A percentile compares a stretch with the other conserved stretches of the same genome.
These are phyloP conservation scores for Chrysoporthe austroafricana DNA, from an alignment of 2,329 filamentous ascomycete species.

Conservation along the genomic window DNA sequence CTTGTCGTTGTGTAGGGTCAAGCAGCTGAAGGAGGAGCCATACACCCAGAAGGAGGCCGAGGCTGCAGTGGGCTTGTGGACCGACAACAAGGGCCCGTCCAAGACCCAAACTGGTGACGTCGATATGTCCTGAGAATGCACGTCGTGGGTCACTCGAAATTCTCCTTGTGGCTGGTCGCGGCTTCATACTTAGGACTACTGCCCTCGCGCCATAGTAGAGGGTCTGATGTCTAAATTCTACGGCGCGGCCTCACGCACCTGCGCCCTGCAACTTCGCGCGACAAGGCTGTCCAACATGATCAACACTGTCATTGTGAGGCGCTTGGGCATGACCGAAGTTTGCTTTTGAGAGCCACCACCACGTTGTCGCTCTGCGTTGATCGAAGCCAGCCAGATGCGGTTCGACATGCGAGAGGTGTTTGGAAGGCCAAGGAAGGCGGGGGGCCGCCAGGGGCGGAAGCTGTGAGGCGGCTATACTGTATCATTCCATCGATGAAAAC, in stretches of 20 bases:
- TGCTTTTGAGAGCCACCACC: neutral
- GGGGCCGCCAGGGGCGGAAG: no score
- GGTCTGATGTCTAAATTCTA: neutral
- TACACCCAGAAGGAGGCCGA: slow-evolving; percentile 88
- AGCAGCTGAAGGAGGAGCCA: slow-evolving; percentile 80
- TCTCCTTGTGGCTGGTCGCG: neutral
- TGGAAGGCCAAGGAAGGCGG: no score
- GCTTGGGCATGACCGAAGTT: neutral
- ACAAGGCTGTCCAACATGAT: neutral
- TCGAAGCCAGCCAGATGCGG: neutral
- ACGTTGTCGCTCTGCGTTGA: neutral
- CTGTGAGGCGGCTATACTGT: neutral
- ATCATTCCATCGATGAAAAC: neutral
- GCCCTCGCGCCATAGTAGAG: neutral
- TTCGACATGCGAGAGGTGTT: neutral
- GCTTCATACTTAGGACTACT: neutral
- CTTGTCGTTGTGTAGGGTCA: slow-evolving; percentile 61
- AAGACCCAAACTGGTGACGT: slow-evolving; percentile 50
- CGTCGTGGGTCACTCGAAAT: neutral
- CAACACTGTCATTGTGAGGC: neutral
- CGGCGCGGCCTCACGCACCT: neutral
- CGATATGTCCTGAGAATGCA: slow-evolving; percentile 40
- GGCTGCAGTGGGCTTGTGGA: slow-evolving; percentile 72
- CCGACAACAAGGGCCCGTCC: slow-evolving; percentile 62
- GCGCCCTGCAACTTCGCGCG: neutral